These are phyloP conservation scores for Colletotrichum filicis DNA, from an alignment of 2,329 filamentous ascomycete genomes.

Conservation along the genomic window DNA sequence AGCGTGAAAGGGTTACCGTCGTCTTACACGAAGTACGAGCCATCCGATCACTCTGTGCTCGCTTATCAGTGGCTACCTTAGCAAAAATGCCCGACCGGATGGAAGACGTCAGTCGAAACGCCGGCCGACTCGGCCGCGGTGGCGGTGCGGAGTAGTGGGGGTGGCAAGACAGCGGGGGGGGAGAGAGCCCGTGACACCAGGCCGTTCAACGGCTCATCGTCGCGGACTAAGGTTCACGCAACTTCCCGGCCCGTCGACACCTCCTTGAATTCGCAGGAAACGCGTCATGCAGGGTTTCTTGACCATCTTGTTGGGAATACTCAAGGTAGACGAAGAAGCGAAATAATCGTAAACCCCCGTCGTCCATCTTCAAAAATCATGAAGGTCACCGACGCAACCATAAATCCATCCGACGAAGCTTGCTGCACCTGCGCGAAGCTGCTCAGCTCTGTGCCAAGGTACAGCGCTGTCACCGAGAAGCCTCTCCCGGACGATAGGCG, in stretches of 20 bases:
- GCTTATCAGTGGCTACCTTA: neutral
- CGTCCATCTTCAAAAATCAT: neutral
- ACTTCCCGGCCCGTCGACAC: neutral
- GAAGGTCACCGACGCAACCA: conserved; percentile 3
- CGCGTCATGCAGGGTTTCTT: neutral
- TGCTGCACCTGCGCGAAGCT: conserved; percentile 79
- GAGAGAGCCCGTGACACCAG: conserved; percentile 2
- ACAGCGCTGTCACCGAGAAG: conserved; percentile 69
- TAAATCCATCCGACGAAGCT: conserved; percentile 44
- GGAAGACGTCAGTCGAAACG: conserved; percentile 13
- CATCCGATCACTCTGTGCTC: neutral
- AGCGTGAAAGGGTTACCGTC: too few species aligned
- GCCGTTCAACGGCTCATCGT: conserved; percentile 1
- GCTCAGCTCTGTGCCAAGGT: conserved; percentile 64
- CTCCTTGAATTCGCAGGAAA: neutral
- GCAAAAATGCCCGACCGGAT: neutral
- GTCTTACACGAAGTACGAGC: too few species aligned
- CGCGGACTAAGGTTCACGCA: conserved; percentile 13
- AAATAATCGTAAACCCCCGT: neutral
- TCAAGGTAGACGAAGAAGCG: neutral
- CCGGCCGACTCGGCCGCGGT: conserved; percentile 7
- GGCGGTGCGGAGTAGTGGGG: conserved; percentile 16
- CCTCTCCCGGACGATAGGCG: conserved; percentile 67
- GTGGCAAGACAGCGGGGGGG: conserved; percentile 2
- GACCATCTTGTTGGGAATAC: neutral